These are phyloP conservation scores for Fusarium vanettenii DNA, from an alignment of 2,329 filamentous ascomycete species.

Conservation along the genomic window DNA sequence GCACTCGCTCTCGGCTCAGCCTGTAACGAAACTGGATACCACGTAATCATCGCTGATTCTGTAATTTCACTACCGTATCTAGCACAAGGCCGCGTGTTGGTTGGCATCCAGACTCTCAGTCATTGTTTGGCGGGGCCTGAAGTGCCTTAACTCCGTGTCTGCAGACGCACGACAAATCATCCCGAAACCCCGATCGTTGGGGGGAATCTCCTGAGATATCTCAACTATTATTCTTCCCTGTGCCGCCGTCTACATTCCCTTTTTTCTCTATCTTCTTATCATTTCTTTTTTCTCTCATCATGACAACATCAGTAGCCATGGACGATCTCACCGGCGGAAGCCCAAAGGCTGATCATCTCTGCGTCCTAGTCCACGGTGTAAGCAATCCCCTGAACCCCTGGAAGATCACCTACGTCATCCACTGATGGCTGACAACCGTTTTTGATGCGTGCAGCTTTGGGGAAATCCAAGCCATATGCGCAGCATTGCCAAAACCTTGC, in stretches of 20 bases:
- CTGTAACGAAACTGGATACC: not conserved
- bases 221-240: slow-evolving; percentile 26
- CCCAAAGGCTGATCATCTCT: slow-evolving; percentile 74
- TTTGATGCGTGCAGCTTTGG: slow-evolving; percentile 68
- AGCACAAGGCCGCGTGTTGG: slow-evolving; percentile 15
- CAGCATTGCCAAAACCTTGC: slow-evolving; percentile 74
- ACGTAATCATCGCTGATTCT: slow-evolving; percentile 1
- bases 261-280: not conserved
- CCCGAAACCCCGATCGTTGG: slow-evolving; percentile 37
- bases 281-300: slow-evolving; percentile 12
- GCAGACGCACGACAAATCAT: slow-evolving; percentile 12
- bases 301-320: slow-evolving; percentile 26
- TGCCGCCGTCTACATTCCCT: not conserved
- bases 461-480: slow-evolving; percentile 81
- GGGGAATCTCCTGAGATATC: slow-evolving; percentile 35
- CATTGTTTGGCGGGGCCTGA: slow-evolving; percentile 19
- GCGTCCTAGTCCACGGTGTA: slow-evolving; percentile 82
- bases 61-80: not conserved
- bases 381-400: slow-evolving; percentile 46
- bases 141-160: slow-evolving; percentile 33
- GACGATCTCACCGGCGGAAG: slow-evolving; percentile 61
- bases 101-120: slow-evolving; percentile 27
- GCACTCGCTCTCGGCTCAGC: slow-evolving; percentile 8
- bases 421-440: slow-evolving; percentile 36
- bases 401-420: slow-evolving; percentile 24